Evolutionary conservation across 2,329 filamentous ascomycete species (phyloP), one percentile per base, ranked within the genome.

Genomic region (Claviceps arundinis): DNA sequence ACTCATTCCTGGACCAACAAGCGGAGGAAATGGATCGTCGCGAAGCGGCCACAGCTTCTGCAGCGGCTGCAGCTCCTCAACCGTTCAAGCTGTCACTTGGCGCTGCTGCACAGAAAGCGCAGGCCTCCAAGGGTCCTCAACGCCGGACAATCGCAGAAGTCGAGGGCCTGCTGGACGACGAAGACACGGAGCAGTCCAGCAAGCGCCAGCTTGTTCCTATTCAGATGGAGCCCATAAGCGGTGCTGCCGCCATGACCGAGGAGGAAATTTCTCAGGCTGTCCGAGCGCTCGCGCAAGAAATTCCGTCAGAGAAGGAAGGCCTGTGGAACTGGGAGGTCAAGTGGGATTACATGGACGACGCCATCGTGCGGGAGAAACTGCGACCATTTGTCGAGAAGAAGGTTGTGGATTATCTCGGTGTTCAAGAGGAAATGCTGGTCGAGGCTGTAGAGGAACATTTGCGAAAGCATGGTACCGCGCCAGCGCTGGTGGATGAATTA

Each of bases 371-470:
- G 55, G 87, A 94, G 57, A 90, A 96, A 65, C 80, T 98, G 59
- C 82, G 87, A 62, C 90, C 91, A 34, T 98, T 96, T 70, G 88
- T 97, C 52, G 89, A 95, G 73, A 95, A 95, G 78, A 98, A 97
- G 77, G 88, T 97, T 59, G 85, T 98, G 55, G 93, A 98, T 68
- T 94, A 93, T 61, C 78, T 98, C 48, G 94, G 94, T 54, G 87
- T 98, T 53, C 89, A 97, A 69, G 93, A 98, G 67, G 88, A 97
- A 70, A 84, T 96, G 71, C 74, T 98, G 47, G 89, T 98, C 37
- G 90, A 95, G 64, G 84, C 93, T 44, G 89, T 97, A 41, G 85
- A 96, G 64, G 85, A 89, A 61, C 89, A 95, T 68, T 72, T 98
- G 56, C 80, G 84, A 57, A 83, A 82, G 60, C 82, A 84, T 60